These are phyloP conservation scores for Populus davidiana DNA, from an alignment of 345 rosid genomes.

Conservation along the genomic window DNA sequence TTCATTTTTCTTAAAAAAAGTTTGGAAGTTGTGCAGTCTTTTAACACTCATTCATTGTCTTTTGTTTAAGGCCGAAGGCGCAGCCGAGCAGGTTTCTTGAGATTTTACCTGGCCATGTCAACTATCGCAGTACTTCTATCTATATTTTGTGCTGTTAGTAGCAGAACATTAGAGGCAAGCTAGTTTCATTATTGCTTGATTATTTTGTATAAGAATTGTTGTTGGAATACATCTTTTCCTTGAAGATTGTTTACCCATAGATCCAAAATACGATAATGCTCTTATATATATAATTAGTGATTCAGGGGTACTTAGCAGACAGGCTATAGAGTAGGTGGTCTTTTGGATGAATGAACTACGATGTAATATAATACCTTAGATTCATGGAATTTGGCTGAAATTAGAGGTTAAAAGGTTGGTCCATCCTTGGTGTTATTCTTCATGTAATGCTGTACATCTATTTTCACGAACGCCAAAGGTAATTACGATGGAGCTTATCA, in stretches of 20 bases:
- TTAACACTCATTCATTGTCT: conserved; percentile 5
- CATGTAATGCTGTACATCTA: background rate
- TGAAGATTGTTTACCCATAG: background rate
- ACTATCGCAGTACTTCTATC: too few species aligned
- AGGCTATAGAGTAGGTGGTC: background rate
- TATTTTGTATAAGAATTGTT: background rate
- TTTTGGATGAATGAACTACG: background rate
- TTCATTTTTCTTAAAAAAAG: background rate
- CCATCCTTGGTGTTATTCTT: background rate
- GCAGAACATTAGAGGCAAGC: conserved; percentile 43
- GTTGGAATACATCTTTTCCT: background rate
- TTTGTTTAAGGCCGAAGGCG: conserved; percentile 30
- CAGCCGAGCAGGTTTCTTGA: too few species aligned
- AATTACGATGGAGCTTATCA: too few species aligned
- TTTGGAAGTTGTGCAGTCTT: background rate
- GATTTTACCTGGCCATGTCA: too few species aligned
- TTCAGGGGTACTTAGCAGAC: background rate
- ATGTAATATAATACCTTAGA: background rate
- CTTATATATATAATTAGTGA: background rate
- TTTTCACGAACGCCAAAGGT: background rate
- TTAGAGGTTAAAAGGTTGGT: background rate
- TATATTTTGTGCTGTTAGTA: conserved; percentile 28
- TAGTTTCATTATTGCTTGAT: background rate
- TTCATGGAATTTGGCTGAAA: background rate
- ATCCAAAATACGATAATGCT: background rate